phyloP scores from a whole-genome alignment of 306 rosid genomes.

The Elaeagnus macrophylla region DNA sequence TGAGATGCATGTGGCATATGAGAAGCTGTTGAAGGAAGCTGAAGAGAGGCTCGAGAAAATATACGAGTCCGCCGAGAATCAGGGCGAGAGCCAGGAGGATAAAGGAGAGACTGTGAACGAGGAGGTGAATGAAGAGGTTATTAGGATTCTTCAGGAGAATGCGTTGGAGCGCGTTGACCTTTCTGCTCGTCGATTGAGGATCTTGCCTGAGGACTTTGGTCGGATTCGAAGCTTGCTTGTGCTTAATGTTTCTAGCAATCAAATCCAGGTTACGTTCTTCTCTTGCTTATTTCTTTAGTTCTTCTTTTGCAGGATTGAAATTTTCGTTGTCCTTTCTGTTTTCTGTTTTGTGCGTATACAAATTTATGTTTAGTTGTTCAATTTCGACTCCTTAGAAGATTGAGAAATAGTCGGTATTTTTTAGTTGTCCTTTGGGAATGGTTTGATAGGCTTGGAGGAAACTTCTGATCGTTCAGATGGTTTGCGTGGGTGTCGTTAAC shows the following conservation, averaged over 20 bases:
- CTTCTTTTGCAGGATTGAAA: not conserved
- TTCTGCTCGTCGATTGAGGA: slow-evolving; percentile 37
- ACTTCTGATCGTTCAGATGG: too few species aligned
- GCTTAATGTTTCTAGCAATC: slow-evolving; percentile 59
- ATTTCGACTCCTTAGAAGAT: too few species aligned
- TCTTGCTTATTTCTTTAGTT: not conserved
- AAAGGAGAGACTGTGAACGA: not conserved
- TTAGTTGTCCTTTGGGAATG: too few species aligned
- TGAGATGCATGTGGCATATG: slow-evolving; percentile 71
- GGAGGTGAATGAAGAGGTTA: slow-evolving; percentile 54
- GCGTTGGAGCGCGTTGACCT: slow-evolving; percentile 50
- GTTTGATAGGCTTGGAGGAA: too few species aligned
- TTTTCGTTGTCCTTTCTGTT: too few species aligned
- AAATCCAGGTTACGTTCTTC: slow-evolving; percentile 40
- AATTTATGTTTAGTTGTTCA: too few species aligned
- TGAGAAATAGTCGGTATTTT: too few species aligned
- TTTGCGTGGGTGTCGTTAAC: too few species aligned
- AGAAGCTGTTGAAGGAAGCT: slow-evolving; percentile 64
- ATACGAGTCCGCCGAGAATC: slow-evolving; percentile 36
- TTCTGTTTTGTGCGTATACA: too few species aligned
- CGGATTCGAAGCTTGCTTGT: slow-evolving; percentile 43
- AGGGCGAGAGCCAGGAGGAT: too few species aligned
- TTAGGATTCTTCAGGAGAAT: slow-evolving; percentile 50
- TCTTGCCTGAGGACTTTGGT: slow-evolving; percentile 67
- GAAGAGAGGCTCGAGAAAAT: slow-evolving; percentile 66